Evolutionary conservation across 169 alveolate genomes (phyloP).

Genomic region (Cryptosporidium canis): DNA sequence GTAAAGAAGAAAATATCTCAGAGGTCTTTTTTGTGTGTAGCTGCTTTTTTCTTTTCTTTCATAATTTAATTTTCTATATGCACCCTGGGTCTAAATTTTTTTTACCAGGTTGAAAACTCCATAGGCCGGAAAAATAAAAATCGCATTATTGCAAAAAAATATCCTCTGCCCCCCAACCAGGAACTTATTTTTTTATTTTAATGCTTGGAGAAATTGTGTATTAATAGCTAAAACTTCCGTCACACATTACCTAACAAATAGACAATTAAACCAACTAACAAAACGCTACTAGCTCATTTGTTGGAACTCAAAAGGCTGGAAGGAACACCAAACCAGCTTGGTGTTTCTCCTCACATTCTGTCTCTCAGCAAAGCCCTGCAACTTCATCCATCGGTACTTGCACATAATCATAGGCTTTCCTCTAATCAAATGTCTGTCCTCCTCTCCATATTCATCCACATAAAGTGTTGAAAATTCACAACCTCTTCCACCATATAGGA

Average conservation of each 20-base stretch:
- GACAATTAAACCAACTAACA: too few relatives aligned
- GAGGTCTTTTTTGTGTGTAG: not conserved
- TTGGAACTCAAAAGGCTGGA: conserved; percentile 28
- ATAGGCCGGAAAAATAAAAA: conserved; percentile 4
- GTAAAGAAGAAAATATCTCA: not conserved
- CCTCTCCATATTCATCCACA: conserved; percentile 70
- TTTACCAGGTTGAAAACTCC: conserved; percentile 15
- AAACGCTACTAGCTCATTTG: not conserved
- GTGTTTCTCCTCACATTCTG: conserved; percentile 8
- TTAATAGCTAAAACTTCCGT: not conserved
- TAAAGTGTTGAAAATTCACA: conserved; percentile 38
- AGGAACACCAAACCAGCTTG: conserved; percentile 25
- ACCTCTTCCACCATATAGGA: conserved; percentile 25
- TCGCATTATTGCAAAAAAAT: too few relatives aligned
- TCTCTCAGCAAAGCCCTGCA: not conserved
- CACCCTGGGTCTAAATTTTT: not conserved
- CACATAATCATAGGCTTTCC: conserved; percentile 56
- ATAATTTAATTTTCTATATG: not conserved
- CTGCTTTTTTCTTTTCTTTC: not conserved
- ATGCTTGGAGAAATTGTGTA: not conserved
- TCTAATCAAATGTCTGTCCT: conserved; percentile 21
- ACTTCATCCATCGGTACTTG: conserved; percentile 1
- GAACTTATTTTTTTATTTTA: too few relatives aligned
- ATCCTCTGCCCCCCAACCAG: too few relatives aligned
- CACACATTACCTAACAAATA: not conserved